Percentiles rank a stretch among this genome's conserved stretches.
These are phyloP conservation scores for Solanum corneliomulleri DNA, from an alignment of 257 asterid species.

Conservation along the genomic window DNA sequence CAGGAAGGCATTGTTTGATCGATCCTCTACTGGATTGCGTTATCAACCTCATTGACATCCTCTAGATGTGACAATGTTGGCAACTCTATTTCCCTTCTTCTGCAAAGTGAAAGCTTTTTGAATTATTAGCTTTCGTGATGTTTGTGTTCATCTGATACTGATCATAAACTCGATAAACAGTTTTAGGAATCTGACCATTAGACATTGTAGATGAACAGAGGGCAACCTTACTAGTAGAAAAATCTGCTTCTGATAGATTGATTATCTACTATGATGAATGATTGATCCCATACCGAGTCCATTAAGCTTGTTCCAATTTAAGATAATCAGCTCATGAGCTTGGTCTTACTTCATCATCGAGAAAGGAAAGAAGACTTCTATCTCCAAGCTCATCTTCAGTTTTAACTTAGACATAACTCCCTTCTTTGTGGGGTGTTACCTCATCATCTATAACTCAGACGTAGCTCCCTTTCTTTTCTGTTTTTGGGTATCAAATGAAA, in stretches of 20 bases:
- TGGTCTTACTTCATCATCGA: neutral
- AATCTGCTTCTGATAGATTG: neutral
- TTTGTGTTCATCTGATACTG: no score
- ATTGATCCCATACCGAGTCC: neutral
- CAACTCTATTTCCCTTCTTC: neutral
- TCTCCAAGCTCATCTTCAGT: neutral
- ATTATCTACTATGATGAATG: neutral
- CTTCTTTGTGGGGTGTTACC: neutral
- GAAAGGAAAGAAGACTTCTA: neutral
- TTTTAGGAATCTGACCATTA: no score
- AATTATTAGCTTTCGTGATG: no score
- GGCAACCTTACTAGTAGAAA: neutral
- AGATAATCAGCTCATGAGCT: neutral
- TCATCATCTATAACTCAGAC: no score
- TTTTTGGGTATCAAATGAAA: no score
- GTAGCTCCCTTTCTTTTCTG: no score
- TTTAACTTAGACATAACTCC: no score
- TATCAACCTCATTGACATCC: neutral
- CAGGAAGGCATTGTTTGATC: neutral
- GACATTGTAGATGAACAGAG: no score
- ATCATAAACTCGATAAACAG: no score
- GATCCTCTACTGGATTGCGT: neutral
- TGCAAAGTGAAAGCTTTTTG: no score
- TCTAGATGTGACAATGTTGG: neutral
- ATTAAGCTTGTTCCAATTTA: neutral